These are phyloP conservation scores for Capsicum pubescens DNA, from an alignment of 257 asterid genomes.

Conservation along the genomic window DNA sequence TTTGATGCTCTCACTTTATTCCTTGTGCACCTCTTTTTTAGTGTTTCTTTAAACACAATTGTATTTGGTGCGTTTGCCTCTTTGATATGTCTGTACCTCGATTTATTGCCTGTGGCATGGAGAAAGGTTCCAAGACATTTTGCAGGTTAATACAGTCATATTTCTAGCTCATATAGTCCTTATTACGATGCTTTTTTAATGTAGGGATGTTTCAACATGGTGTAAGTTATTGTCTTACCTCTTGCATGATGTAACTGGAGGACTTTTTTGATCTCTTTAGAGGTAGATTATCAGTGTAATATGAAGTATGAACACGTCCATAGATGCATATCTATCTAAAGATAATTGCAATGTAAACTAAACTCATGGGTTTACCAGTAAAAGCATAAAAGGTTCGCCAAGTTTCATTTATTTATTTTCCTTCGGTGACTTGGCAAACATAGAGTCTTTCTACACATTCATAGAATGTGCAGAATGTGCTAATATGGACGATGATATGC, in stretches of 20 bases:
- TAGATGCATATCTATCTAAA: neutral
- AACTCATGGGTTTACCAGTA: neutral
- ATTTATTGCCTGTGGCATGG: neutral
- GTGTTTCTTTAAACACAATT: neutral
- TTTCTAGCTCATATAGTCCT: neutral
- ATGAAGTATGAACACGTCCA: neutral
- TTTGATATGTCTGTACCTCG: neutral
- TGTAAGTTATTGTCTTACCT: neutral
- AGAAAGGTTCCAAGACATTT: neutral
- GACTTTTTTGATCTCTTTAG: neutral
- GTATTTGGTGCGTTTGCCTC: neutral
- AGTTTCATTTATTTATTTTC: neutral
- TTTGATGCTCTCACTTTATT: slow-evolving; percentile 13
- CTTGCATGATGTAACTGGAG: neutral
- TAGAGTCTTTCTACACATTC: neutral
- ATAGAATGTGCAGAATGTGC: neutral
- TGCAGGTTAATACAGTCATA: neutral
- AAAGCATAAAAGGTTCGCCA: neutral
- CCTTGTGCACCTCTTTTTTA: neutral
- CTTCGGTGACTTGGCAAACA: neutral
- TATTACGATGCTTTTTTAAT: neutral
- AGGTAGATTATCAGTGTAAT: neutral
- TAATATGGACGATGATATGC: neutral
- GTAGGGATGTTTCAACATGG: slow-evolving; percentile 13
- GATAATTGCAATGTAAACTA: neutral